Base-by-base conservation (phyloP, 2,329 filamentous ascomycete species). In the Aureobasidium melanogenum region DNA sequence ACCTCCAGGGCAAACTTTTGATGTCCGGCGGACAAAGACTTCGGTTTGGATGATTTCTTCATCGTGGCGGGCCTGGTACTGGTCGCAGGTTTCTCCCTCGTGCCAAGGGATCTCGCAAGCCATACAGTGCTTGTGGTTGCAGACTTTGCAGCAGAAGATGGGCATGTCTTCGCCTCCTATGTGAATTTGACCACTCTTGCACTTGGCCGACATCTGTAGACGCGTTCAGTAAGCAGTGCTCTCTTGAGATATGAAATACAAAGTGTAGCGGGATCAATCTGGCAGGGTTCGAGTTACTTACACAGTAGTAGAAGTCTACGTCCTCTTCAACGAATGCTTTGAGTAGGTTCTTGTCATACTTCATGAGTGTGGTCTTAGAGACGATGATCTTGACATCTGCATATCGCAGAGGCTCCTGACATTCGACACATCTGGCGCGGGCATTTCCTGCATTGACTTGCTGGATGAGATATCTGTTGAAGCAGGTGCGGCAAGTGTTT, bases 21-120 rank as follows among this genome's bases (percentile, higher is more conserved):
- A 65, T 2, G 63, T 52, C 39, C 63, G 63, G 38, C 52, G 55
- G 38, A 72, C 66, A 32, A 28, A 54, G 19, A 52, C 56, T 22
- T 68, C 41, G 5, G 64, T 61, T 44, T 30, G 38, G 3, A 68
- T 19, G 36, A 19, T 54, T 14, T 41, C 50, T 1, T 39, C 15
- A 10, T 54, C 36, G 9, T 54, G 50, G 15, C 50, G 50, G 17
- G 50, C 50, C 36, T 39, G 34, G 24, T 54, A 41, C 8, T 54
- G 14, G 10, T 59, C 61, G 63, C 71, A 73, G 8, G 65, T 69
- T 55, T 72, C 68, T 38, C 67, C 67, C 10, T 67, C 64, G 57
- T 73, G 71, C 65, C 65, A 71, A 3, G 68, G 67, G 3, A 66
- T 62, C 26, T 72, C 68, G 64, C 70, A 72, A 1, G 61, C 30